Percentiles rank a stretch among this genome's conserved stretches.
Conservation (phyloP, 495 filamentous ascomycete genomes). For the Lepraria neglecta region DNA sequence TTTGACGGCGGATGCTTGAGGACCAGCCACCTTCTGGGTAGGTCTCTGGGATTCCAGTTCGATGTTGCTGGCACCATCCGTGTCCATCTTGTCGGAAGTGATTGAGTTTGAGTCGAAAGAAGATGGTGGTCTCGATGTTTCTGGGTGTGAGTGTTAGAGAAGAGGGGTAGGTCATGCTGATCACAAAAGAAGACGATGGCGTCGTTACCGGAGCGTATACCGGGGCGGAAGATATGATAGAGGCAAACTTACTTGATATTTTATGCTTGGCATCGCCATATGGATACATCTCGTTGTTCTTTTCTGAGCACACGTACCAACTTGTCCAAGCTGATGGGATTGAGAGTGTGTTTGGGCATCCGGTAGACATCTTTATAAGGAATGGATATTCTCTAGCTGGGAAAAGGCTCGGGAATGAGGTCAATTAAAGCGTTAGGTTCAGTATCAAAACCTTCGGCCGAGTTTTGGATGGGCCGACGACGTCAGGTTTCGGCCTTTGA, state of each 20-base stretch:
- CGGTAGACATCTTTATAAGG: too few species aligned
- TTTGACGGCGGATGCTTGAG: not conserved
- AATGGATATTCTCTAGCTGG: not conserved
- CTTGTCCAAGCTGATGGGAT: not conserved
- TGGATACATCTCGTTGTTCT: not conserved
- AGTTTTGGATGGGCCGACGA: too few species aligned
- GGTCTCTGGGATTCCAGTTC: slow-evolving; percentile 14
- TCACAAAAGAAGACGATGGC: not conserved
- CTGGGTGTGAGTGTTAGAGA: slow-evolving; percentile 1
- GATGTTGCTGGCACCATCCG: not conserved
- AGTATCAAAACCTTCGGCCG: too few species aligned
- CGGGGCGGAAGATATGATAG: too few species aligned
- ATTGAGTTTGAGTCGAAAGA: not conserved
- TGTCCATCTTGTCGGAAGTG: not conserved
- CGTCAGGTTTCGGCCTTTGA: too few species aligned
- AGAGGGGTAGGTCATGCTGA: too few species aligned
- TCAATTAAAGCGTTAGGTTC: too few species aligned
- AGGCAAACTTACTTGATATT: slow-evolving; percentile 1
- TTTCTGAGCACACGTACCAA: not conserved
- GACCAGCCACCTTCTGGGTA: not conserved
- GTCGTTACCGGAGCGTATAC: not conserved
- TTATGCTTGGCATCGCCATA: not conserved
- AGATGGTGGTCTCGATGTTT: not conserved
- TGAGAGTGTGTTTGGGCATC: not conserved
- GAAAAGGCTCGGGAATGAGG: too few species aligned